A percentile compares a stretch with the other conserved stretches of the same genome.
Conservation (phyloP, 2,329 filamentous ascomycete genomes). For the Paecilomyces fulvus region DNA sequence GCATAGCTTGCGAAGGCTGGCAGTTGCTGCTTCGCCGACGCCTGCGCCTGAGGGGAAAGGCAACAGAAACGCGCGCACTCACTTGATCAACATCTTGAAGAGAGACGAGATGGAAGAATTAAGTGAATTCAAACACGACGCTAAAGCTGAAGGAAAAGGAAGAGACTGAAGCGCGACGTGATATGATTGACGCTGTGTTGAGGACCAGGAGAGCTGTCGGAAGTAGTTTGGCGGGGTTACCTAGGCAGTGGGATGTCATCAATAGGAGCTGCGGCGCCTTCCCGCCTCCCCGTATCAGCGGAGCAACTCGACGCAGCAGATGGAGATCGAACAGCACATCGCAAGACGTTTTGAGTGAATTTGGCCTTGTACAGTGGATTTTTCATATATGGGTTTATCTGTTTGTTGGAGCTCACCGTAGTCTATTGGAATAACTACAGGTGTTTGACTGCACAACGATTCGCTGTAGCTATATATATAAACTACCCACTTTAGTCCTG, state of each 20-base stretch:
- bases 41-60: not conserved
- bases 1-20: not conserved
- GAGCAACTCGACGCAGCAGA: not conserved
- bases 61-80: conserved; percentile 14
- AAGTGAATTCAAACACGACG: not conserved
- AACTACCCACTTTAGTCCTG: not conserved
- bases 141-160: not conserved
- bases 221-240: not conserved
- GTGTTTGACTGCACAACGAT: not conserved
- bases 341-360: not conserved
- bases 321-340: not conserved
- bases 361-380: not conserved
- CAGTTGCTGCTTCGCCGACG: not conserved
- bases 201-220: not conserved
- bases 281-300: not conserved
- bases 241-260: not conserved
- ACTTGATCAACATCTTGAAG: conserved; percentile 46
- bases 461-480: not conserved
- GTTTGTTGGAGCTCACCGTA: not conserved
- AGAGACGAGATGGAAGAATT: no score
- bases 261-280: not conserved
- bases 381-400: not conserved
- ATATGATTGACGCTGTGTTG: not conserved
- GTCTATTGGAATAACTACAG: not conserved
- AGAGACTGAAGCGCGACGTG: not conserved